Evolutionary conservation across 1,284 basidiomycete genomes (phyloP).

Genomic region (Boletus chippewaensis): DNA sequence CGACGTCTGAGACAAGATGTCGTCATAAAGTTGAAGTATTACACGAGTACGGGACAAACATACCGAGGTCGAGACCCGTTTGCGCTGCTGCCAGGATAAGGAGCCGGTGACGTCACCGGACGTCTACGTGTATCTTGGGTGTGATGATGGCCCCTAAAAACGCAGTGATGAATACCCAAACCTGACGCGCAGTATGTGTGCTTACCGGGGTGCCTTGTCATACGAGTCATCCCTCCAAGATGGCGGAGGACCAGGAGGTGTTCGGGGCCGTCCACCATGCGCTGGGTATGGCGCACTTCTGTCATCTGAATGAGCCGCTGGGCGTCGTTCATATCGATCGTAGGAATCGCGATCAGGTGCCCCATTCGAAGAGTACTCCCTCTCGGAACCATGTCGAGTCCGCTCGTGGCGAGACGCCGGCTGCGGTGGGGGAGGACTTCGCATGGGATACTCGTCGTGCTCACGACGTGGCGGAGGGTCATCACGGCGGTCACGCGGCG

Average conservation of each 20-base stretch:
- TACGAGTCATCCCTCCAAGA: conserved; percentile 42
- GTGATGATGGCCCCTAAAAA: conserved; percentile 41
- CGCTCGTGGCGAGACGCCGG: conserved; percentile 42
- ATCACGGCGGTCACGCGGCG: conserved; percentile 63
- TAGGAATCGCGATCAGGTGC: conserved; percentile 45
- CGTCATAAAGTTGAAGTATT: background rate
- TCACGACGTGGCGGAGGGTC: conserved; percentile 51
- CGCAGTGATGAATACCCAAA: background rate
- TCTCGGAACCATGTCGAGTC: conserved; percentile 36
- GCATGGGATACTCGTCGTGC: conserved; percentile 57
- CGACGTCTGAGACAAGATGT: conserved; percentile 46
- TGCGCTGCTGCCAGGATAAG: conserved; percentile 37
- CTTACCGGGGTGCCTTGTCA: conserved; percentile 47
- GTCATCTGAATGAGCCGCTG: conserved; percentile 24
- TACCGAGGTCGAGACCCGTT: conserved; percentile 52
- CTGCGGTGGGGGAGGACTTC: conserved; percentile 41
- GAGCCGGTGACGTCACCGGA: conserved; percentile 50
- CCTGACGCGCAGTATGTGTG: background rate
- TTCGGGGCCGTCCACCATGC: conserved; percentile 37
- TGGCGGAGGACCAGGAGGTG: conserved; percentile 39
- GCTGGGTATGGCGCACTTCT: conserved; percentile 25
- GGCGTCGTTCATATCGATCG: conserved; percentile 56
- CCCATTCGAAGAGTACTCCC: conserved; percentile 43
- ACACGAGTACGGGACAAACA: conserved; percentile 4
- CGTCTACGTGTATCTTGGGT: conserved; percentile 46